phyloP scores from a whole-genome alignment of 768 basidiomycete species.

The Hortiboletus flavorubellus region DNA sequence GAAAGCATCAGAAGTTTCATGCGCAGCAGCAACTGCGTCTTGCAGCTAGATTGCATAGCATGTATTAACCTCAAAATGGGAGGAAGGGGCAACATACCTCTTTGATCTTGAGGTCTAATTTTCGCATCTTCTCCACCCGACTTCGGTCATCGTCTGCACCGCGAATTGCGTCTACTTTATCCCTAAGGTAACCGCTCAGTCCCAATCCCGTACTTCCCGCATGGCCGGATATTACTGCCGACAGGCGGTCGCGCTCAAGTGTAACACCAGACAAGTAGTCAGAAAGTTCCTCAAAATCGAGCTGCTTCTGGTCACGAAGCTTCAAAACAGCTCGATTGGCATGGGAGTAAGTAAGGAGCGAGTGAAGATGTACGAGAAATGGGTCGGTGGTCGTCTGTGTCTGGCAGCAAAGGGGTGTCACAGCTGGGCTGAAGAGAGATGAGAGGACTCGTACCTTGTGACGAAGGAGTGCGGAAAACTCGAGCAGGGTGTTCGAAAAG shows the following conservation, averaged over 20 bases:
- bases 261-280: constrained; percentile 94
- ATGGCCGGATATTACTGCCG: constrained; percentile 86
- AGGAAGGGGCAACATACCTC: constrained; percentile 52
- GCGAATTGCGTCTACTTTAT: constrained; percentile 86
- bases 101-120: constrained; percentile 91
- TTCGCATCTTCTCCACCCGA: constrained; percentile 89
- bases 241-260: constrained; percentile 86
- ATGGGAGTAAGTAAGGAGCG: constrained; percentile 89
- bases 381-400: constrained; percentile 91
- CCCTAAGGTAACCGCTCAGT: constrained; percentile 84
- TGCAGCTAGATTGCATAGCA: constrained; percentile 58
- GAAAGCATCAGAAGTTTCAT: constrained; percentile 95
- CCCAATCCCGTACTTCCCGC: constrained; percentile 83
- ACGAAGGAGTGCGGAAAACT: constrained; percentile 87
- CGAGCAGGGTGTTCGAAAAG: constrained; percentile 93
- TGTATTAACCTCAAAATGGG: neutral
- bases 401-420: constrained; percentile 36
- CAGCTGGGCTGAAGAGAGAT: neutral
- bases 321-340: constrained; percentile 93
- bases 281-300: constrained; percentile 96
- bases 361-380: constrained; percentile 85
- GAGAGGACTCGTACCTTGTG: constrained; percentile 57
- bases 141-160: constrained; percentile 93
- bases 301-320: constrained; percentile 95
- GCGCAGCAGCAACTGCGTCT: constrained; percentile 93